phyloP scores from a whole-genome alignment of 2,329 filamentous ascomycete genomes.

The Colletotrichum agaves region DNA sequence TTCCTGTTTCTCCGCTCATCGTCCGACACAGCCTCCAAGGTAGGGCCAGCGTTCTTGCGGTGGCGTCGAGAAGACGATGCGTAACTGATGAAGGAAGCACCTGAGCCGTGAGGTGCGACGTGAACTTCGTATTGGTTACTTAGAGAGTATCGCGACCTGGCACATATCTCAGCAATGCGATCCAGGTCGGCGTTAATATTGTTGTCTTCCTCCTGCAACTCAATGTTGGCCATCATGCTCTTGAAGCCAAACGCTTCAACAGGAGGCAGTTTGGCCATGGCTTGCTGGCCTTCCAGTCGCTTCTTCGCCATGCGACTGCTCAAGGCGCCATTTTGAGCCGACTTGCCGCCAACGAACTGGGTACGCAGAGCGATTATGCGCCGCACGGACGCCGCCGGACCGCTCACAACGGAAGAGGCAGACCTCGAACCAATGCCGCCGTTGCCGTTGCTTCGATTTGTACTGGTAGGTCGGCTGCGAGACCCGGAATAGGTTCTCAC shows the following conservation, averaged over 20 bases:
- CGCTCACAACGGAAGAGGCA: slow-evolving; percentile 27
- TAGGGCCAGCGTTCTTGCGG: slow-evolving; percentile 57
- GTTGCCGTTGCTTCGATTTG: slow-evolving; percentile 40
- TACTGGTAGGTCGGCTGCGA: slow-evolving; percentile 46
- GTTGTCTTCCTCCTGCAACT: slow-evolving; percentile 53
- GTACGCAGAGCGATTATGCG: slow-evolving; percentile 38
- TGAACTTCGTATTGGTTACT: slow-evolving; percentile 76
- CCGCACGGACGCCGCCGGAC: slow-evolving; percentile 38
- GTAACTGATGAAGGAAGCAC: slow-evolving; percentile 56
- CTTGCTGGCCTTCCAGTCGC: slow-evolving; percentile 41
- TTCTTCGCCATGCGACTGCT: slow-evolving; percentile 56
- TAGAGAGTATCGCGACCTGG: slow-evolving; percentile 70
- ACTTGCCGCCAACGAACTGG: slow-evolving; percentile 46
- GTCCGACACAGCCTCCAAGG: slow-evolving; percentile 68
- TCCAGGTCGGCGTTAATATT: slow-evolving; percentile 69
- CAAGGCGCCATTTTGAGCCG: slow-evolving; percentile 52
- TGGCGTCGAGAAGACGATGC: slow-evolving; percentile 43
- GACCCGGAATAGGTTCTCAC: slow-evolving; percentile 71
- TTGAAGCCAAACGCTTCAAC: slow-evolving; percentile 74
- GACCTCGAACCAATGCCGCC: slow-evolving; percentile 12
- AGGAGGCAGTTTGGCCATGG: slow-evolving; percentile 63
- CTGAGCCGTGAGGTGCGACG: slow-evolving; percentile 70
- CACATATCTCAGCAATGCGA: slow-evolving; percentile 74
- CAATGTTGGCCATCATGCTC: slow-evolving; percentile 69
- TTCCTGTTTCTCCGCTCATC: slow-evolving; percentile 61